phyloP scores from a whole-genome alignment of 116 monocot species.

The Thalassia testudinum region DNA sequence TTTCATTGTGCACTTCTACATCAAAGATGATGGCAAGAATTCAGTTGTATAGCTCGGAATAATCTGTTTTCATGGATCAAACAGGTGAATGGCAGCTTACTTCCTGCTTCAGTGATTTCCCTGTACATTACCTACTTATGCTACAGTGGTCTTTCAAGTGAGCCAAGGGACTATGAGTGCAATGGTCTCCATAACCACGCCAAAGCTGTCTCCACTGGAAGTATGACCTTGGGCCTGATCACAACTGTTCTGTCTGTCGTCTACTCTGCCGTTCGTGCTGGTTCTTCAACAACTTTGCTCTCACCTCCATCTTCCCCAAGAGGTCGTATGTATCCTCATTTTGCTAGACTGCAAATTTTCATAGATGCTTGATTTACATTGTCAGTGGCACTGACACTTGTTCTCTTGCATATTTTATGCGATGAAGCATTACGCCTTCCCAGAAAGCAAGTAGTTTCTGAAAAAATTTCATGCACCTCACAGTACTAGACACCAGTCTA shows the following conservation, averaged over 20 bases:
- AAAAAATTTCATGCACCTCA: not conserved
- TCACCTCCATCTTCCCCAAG: slow-evolving; percentile 78
- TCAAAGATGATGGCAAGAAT: no score
- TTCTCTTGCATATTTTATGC: not conserved
- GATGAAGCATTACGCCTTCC: no score
- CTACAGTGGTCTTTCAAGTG: slow-evolving; percentile 91
- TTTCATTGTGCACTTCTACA: no score
- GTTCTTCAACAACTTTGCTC: slow-evolving; percentile 82
- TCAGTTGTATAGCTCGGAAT: no score
- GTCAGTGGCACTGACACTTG: not conserved
- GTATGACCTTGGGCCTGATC: slow-evolving; percentile 62
- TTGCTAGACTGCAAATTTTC: not conserved
- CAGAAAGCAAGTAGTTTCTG: no score
- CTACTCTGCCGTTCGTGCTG: slow-evolving; percentile 96
- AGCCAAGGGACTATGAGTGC: slow-evolving; percentile 95
- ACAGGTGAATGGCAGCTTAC: slow-evolving; percentile 90
- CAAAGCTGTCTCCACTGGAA: slow-evolving; percentile 85
- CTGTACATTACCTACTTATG: slow-evolving; percentile 89
- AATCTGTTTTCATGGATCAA: not conserved
- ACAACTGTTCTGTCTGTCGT: slow-evolving; percentile 92
- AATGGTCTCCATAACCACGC: slow-evolving; percentile 90
- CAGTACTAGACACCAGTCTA: no score
- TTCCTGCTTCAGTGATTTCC: slow-evolving; percentile 90
- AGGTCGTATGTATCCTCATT: slow-evolving; percentile 25
- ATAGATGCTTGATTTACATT: no score